Conservation (phyloP, 2,329 filamentous ascomycete genomes). For the Colletotrichum phormii region DNA sequence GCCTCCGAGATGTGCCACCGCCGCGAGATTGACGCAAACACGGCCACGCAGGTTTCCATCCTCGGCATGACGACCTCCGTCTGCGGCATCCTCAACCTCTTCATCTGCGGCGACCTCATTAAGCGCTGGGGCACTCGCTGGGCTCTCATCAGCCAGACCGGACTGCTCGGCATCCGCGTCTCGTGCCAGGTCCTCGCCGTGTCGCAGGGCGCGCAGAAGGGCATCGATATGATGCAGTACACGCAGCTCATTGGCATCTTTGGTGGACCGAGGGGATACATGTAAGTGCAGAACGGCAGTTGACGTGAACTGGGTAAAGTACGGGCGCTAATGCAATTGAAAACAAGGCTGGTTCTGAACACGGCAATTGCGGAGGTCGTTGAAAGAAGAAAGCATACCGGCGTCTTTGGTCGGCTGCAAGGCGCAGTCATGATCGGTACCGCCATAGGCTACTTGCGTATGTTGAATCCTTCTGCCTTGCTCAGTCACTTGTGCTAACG, state of each 20-base stretch:
- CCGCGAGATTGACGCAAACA: conserved; percentile 72
- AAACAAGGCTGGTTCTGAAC: conserved; percentile 69
- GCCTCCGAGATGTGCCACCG: conserved; percentile 67
- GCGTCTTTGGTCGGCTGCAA: conserved; percentile 73
- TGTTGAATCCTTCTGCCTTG: conserved; percentile 36
- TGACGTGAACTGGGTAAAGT: too few relatives aligned
- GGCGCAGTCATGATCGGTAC: conserved; percentile 76
- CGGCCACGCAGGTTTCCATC: conserved; percentile 72
- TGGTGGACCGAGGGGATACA: conserved; percentile 76
- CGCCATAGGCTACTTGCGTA: conserved; percentile 70
- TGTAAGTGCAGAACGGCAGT: conserved; percentile 49
- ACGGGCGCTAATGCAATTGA: neutral
- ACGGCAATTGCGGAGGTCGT: conserved; percentile 76
- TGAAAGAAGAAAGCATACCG: conserved; percentile 68
- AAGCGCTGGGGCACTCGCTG: conserved; percentile 73
- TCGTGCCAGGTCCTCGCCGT: conserved; percentile 74
- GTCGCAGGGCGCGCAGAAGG: conserved; percentile 66
- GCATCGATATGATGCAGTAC: conserved; percentile 76
- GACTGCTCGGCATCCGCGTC: conserved; percentile 73
- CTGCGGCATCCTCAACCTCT: conserved; percentile 75
- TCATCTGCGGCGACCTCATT: conserved; percentile 74
- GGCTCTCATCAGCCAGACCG: conserved; percentile 71
- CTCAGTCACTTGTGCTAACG: neutral
- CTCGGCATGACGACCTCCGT: conserved; percentile 76
- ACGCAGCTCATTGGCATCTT: conserved; percentile 76